Evolutionary conservation across 2,329 filamentous ascomycete genomes (phyloP).

Genomic region (Microcyclospora tardicrescens): DNA sequence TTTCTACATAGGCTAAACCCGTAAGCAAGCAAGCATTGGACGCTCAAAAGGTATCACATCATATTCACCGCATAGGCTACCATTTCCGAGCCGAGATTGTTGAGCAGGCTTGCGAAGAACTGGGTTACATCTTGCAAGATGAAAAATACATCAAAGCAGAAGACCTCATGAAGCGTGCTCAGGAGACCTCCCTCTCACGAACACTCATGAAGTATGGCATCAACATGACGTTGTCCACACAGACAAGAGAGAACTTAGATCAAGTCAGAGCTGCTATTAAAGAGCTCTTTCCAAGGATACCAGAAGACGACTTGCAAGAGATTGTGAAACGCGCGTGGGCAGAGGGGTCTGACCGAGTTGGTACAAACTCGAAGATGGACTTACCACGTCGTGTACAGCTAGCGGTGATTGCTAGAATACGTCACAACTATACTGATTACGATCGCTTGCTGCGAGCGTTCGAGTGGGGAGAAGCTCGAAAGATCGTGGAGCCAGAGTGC

Average conservation of each 20-base stretch:
- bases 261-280: slow-evolving; percentile 46
- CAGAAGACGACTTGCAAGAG: slow-evolving; percentile 41
- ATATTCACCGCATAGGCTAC: slow-evolving; percentile 49
- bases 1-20: slow-evolving; percentile 10
- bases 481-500: slow-evolving; percentile 41
- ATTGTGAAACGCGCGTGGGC: slow-evolving; percentile 50
- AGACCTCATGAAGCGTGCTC: slow-evolving; percentile 11
- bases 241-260: slow-evolving; percentile 28
- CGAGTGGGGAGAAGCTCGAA: slow-evolving; percentile 41
- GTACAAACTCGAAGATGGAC: slow-evolving; percentile 41
- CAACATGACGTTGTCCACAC: slow-evolving; percentile 5
- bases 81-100: slow-evolving; percentile 51
- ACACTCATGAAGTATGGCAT: slow-evolving; percentile 24
- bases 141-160: slow-evolving; percentile 15
- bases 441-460: slow-evolving; percentile 43
- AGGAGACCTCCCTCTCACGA: slow-evolving; percentile 19
- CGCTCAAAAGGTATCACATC: slow-evolving; percentile 37
- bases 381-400: slow-evolving; percentile 47
- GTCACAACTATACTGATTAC: slow-evolving; percentile 50
- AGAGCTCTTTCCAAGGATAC: slow-evolving; percentile 52
- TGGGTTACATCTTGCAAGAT: slow-evolving; percentile 28
- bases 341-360: slow-evolving; percentile 45
- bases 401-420: slow-evolving; percentile 49
- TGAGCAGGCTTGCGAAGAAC: slow-evolving; percentile 40
- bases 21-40: slow-evolving; percentile 9